Evolutionary conservation across 2,329 filamentous ascomycete species (phyloP).

Genomic region (Aspergillus aculeatus): DNA sequence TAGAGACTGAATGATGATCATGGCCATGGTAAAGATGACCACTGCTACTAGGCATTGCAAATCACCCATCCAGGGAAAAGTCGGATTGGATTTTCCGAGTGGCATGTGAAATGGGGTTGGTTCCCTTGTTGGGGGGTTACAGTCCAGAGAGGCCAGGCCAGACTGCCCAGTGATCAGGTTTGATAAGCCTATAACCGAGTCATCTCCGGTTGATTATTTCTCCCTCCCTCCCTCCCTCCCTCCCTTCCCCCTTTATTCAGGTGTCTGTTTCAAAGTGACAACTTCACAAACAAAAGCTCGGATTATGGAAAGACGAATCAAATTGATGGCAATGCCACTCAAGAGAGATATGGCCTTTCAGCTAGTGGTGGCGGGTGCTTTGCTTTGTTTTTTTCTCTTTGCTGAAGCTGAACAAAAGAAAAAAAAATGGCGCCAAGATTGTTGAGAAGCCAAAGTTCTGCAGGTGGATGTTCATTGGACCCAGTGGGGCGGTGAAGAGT

Average conservation of each 20-base stretch:
- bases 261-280: too few species aligned
- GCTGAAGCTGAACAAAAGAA: too few species aligned
- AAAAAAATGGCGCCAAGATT: conserved; percentile 11
- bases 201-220: background rate
- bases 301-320: background rate
- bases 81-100: background rate
- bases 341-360: background rate
- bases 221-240: background rate
- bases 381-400: background rate
- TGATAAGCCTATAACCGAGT: background rate
- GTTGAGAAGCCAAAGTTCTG: conserved; percentile 17
- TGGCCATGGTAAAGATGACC: background rate
- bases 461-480: conserved; percentile 2
- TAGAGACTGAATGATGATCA: background rate
- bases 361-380: background rate
- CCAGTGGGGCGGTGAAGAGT: conserved; percentile 10
- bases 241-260: too few species aligned
- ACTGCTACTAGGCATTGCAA: too few species aligned
- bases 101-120: background rate
- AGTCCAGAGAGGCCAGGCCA: background rate
- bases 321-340: background rate
- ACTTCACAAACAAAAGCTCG: too few species aligned
- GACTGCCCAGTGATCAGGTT: background rate
- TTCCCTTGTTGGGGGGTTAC: background rate
- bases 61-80: too few species aligned